Evolutionary conservation across 2,329 filamentous ascomycete species (phyloP), one percentile per base, ranked within the genome.

Genomic region (Alternaria longipes): DNA sequence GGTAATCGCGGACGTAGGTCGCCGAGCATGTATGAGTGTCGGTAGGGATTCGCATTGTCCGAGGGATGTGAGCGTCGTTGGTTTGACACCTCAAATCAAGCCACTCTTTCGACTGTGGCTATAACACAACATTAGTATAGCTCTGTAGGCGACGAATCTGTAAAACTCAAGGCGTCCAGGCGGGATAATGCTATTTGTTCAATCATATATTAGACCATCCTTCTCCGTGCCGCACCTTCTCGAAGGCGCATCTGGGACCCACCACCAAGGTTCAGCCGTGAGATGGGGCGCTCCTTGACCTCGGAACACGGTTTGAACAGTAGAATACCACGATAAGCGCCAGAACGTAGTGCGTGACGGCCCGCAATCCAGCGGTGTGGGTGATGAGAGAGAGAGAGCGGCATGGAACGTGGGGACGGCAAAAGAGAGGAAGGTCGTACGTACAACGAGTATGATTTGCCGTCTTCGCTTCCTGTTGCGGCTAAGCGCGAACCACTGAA

Each of bases 401-500:
- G 28, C n/a, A 14, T 44, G 9, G 26, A 36, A 26, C 30, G 49
- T 46, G 32, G 26, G 24, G 49, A 45, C 24, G 16, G 51, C 26
- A 46, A 36, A 46, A 38, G 36, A 36, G 24, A 47, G 50, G 26
- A 34, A 49, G 32, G 58, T 46, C 54, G 51, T 45, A 44, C 44
- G 28, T 30, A 30, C 44, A 55, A 59, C 24, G 24, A 42, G 32
- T 20, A 55, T 38, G 50, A 52, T 32, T 41, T 49, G 24, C 50
- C 41, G 20, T 26, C 41, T 5, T 47, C 46, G 28, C 47, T 44
- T 32, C 41, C 50, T 54, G 12, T 11, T 30, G 46, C 32, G 34
- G 47, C 41, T 60, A 57, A 57, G 58, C 54, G 58, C 58, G 47
- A 60, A 60, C 58, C 46, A 56, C 58, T 47, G 28, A 34, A 34